Evolutionary conservation across 2,329 filamentous ascomycete species (phyloP), one percentile per base, ranked within the genome.

Genomic region (Arachnomyces sp.): DNA sequence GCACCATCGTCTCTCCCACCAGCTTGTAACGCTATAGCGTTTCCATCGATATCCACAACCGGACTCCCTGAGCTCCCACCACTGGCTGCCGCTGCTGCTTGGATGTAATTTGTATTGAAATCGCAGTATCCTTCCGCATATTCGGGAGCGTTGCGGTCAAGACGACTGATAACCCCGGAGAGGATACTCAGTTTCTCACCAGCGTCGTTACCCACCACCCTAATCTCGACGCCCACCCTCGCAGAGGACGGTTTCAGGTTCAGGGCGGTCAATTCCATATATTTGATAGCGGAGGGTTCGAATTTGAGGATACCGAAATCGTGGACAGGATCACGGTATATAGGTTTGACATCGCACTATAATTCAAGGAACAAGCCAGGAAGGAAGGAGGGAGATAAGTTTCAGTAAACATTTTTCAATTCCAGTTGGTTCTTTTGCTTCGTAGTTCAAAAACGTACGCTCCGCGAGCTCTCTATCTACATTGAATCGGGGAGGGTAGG

Each of bases 41-140:
- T 83, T 8, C 92, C 92, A 61, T 94, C 86, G 45, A 94, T 84
- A 64, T 95, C 94, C 46, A 98, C 89, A 1, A 98, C 92, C 0
- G 92, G 92, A 79, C 85, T 94, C 47, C 92, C 92, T n/a, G 92
- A 98, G 68, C 87, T 94, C 50, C 92, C 92, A 50, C 92, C 92
- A 61, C 89, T 96, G 2, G 92, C 93, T 3, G 92, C 90, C 3
- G 92, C 93, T 11, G 93, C 94, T 48, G 93, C 92, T 67, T 98
- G 92, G 54, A 96, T 96, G 71, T 98, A 98, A 61, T 94, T 83
- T 35, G 79, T 83, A 58, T 83, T 98, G 76, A 98, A 98, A 60
- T 98, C 92, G 63, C 89, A 92, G 63, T 98, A 98, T 18, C 92
- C 92, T 48, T 96, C 92, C 41, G 90, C 90, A 53, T 98, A 96